phyloP scores from a whole-genome alignment of 345 rosid genomes.

The Combretum micranthum region DNA sequence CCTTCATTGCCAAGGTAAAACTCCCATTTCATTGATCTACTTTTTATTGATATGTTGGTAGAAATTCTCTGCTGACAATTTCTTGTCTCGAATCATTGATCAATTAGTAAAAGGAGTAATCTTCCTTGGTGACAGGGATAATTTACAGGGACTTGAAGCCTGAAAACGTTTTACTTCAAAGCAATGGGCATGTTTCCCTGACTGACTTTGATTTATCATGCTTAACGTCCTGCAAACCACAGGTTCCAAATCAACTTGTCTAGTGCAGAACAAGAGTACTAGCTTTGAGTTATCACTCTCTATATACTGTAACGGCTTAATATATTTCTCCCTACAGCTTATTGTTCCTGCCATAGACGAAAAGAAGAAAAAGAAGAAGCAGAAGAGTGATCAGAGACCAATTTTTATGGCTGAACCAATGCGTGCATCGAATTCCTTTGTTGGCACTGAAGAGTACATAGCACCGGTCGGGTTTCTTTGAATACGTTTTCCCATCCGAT shows the following conservation, averaged over 20 bases:
- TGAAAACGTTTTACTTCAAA: slow-evolving; percentile 75
- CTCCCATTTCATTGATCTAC: neutral
- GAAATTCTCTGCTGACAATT: too few species aligned
- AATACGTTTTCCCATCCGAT: neutral
- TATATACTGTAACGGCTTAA: neutral
- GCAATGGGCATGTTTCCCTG: slow-evolving; percentile 67
- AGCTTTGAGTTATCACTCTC: neutral
- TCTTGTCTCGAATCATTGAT: too few species aligned
- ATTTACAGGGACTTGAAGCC: slow-evolving; percentile 93
- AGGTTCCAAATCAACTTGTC: slow-evolving; percentile 26
- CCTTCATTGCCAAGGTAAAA: slow-evolving; percentile 92
- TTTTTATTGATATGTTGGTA: too few species aligned
- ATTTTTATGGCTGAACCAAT: slow-evolving; percentile 90
- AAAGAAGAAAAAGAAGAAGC: slow-evolving; percentile 53
- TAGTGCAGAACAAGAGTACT: too few species aligned
- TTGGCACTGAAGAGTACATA: slow-evolving; percentile 96
- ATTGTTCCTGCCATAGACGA: slow-evolving; percentile 50
- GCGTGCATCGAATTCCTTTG: slow-evolving; percentile 96
- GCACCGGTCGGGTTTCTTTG: slow-evolving; percentile 63
- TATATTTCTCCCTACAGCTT: slow-evolving; percentile 33
- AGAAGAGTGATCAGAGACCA: slow-evolving; percentile 46
- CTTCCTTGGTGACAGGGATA: slow-evolving; percentile 40
- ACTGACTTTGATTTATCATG: slow-evolving; percentile 94
- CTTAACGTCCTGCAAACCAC: slow-evolving; percentile 90
- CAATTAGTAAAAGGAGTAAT: neutral